phyloP scores from a whole-genome alignment of 257 asterid species.

The Solanum virginianum region DNA sequence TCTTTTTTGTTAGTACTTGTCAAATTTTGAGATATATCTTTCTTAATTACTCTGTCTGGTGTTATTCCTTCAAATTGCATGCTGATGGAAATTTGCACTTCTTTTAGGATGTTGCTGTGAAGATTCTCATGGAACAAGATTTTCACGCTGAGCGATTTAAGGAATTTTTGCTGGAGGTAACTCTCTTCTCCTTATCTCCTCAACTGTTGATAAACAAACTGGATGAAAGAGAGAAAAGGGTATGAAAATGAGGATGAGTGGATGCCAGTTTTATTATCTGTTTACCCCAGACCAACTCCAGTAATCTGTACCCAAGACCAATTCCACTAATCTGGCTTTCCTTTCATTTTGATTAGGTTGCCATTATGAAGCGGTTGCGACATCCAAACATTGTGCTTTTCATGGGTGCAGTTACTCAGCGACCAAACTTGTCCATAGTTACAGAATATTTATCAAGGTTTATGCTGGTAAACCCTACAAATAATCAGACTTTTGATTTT shows the following conservation, averaged over 20 bases:
- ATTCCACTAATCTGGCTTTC: background rate
- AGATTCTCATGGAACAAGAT: conserved; percentile 96
- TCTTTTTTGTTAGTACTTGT: background rate
- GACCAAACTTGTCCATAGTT: conserved; percentile 85
- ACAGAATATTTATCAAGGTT: conserved; percentile 92
- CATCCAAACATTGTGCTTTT: conserved; percentile 98
- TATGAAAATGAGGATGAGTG: background rate
- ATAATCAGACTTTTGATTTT: background rate
- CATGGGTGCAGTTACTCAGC: conserved; percentile 96
- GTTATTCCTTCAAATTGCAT: background rate
- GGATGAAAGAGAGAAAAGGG: background rate
- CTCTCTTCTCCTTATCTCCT: background rate
- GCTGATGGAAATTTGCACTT: background rate
- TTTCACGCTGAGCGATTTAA: conserved; percentile 61
- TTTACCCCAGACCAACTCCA: background rate
- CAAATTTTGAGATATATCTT: background rate
- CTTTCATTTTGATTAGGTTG: conserved; percentile 47
- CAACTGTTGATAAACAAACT: background rate
- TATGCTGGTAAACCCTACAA: background rate
- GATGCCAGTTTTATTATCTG: background rate
- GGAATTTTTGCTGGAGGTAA: conserved; percentile 83
- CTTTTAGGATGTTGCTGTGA: conserved; percentile 90
- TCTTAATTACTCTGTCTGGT: background rate
- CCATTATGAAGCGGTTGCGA: conserved; percentile 84
- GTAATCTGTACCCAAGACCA: background rate